A percentile compares a stretch with the other conserved stretches of the same genome.
Conservation (phyloP, 2,329 filamentous ascomycete genomes). For the Ceratocystis eucalypticola region DNA sequence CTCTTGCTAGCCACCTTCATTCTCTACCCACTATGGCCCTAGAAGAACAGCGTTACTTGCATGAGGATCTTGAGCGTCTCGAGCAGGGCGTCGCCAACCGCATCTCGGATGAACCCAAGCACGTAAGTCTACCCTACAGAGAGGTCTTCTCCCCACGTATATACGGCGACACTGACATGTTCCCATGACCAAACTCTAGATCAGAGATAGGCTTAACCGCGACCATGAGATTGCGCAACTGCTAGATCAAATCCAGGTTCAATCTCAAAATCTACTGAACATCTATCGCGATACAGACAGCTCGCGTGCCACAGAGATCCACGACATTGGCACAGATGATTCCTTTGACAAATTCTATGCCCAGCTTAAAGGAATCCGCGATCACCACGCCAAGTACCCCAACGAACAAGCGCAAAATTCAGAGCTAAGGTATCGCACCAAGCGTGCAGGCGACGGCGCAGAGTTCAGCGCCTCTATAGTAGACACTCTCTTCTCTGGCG, state of each 20-base stretch:
- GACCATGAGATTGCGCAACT: constrained; percentile 88
- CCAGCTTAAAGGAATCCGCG: constrained; percentile 65
- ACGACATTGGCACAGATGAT: constrained; percentile 70
- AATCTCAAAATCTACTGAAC: constrained; percentile 64
- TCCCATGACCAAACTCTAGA: constrained; percentile 36
- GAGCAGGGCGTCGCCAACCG: constrained; percentile 90
- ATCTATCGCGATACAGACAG: constrained; percentile 74
- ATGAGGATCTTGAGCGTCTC: constrained; percentile 91
- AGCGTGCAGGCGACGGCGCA: constrained; percentile 49
- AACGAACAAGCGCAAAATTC: constrained; percentile 93
- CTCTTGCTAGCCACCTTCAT: not conserved
- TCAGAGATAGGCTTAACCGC: constrained; percentile 74
- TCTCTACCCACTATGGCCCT: constrained; percentile 48
- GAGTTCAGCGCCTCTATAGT: constrained; percentile 43
- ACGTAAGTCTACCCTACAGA: constrained; percentile 41
- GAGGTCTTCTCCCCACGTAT: not conserved
- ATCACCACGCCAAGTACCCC: constrained; percentile 80
- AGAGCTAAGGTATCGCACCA: constrained; percentile 73
- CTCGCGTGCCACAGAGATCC: constrained; percentile 62
- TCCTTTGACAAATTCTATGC: constrained; percentile 85
- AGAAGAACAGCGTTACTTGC: constrained; percentile 85
- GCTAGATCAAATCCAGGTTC: constrained; percentile 71
- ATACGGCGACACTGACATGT: not conserved
- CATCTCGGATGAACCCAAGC: constrained; percentile 73
- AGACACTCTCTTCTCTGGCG: constrained; percentile 87